phyloP scores from a whole-genome alignment of 345 rosid species.

The Brassica carinata region DNA sequence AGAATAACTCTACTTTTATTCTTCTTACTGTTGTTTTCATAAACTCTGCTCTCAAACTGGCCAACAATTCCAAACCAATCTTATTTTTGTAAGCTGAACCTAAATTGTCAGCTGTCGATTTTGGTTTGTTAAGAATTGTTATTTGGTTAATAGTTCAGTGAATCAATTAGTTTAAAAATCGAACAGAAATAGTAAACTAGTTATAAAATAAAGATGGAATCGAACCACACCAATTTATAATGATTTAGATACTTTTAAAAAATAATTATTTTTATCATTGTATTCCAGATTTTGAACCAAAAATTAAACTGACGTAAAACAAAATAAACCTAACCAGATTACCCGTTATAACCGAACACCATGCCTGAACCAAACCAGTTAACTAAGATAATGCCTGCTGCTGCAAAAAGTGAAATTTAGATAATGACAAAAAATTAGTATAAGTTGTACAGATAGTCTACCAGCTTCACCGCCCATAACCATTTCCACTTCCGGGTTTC shows the following conservation, averaged over 20 bases:
- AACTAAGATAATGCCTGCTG: background rate
- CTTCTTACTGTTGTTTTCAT: background rate
- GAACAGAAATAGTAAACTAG: background rate
- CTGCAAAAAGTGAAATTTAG: background rate
- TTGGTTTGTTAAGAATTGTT: background rate
- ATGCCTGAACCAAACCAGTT: background rate
- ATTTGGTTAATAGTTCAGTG: background rate
- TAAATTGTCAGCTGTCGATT: background rate
- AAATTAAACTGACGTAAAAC: background rate
- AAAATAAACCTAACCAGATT: background rate
- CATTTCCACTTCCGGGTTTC: slow-evolving; percentile 23
- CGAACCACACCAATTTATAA: background rate
- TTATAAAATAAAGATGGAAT: background rate
- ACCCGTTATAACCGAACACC: background rate
- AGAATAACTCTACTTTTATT: background rate
- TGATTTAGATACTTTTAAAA: background rate
- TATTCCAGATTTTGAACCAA: background rate
- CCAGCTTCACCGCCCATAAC: slow-evolving; percentile 37
- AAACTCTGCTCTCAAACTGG: background rate
- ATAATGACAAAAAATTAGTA: background rate
- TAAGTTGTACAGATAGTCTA: background rate
- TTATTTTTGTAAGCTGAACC: background rate
- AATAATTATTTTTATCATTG: background rate
- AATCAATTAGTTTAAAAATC: background rate
- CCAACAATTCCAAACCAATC: background rate